Percentiles rank a stretch among this genome's conserved stretches.
phyloP scores from a whole-genome alignment of 1,284 basidiomycete species.

The Meira miltonrushii region DNA sequence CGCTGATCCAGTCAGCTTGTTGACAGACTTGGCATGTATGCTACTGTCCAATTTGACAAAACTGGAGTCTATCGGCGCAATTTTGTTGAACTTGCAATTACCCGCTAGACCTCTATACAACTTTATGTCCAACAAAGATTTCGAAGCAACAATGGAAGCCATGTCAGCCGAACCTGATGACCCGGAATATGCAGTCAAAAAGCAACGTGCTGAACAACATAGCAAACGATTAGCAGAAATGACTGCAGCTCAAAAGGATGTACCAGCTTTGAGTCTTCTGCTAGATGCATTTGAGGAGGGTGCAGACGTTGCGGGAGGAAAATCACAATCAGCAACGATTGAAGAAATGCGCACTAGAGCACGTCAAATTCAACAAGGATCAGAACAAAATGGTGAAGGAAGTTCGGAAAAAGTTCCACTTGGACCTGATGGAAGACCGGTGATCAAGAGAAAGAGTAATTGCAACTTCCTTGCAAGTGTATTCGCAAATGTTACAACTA shows the following conservation, averaged over 20 bases:
- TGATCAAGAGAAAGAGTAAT: conserved; percentile 46
- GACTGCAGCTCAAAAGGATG: conserved; percentile 32
- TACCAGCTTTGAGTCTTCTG: conserved; percentile 44
- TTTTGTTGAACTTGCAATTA: conserved; percentile 62
- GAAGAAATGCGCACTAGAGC: conserved; percentile 43
- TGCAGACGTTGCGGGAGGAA: conserved; percentile 34
- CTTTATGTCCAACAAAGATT: conserved; percentile 38
- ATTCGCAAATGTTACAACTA: conserved; percentile 47
- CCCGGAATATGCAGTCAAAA: conserved; percentile 40
- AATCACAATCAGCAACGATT: conserved; percentile 25
- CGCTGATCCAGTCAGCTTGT: conserved; percentile 75
- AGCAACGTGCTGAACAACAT: conserved; percentile 29
- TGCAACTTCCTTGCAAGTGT: conserved; percentile 52
- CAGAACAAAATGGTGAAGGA: conserved; percentile 13
- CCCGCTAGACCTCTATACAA: conserved; percentile 43
- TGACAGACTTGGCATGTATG: conserved; percentile 94
- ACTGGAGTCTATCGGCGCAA: conserved; percentile 65
- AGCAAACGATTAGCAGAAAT: conserved; percentile 26
- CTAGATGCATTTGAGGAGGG: conserved; percentile 51
- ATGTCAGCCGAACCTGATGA: conserved; percentile 44
- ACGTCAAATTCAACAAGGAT: conserved; percentile 23
- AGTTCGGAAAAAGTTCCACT: conserved; percentile 8
- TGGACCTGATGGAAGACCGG: conserved; percentile 28
- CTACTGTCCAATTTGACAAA: conserved; percentile 88
- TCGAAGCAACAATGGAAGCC: conserved; percentile 32